phyloP scores from a whole-genome alignment of 2,329 filamentous ascomycete genomes.

The Botrytis elliptica region DNA sequence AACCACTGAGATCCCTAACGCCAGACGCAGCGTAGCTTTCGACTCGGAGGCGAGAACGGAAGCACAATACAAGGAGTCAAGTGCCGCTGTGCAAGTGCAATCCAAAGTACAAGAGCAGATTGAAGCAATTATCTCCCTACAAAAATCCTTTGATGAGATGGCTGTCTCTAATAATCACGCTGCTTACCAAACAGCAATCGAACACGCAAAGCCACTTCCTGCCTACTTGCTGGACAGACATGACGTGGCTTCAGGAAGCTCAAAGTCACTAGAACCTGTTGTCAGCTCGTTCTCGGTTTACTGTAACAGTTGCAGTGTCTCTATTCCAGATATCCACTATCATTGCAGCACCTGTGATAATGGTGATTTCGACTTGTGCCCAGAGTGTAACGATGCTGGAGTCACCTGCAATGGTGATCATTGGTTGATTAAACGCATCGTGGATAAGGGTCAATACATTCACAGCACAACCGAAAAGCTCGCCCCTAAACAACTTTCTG shows the following conservation, averaged over 20 bases:
- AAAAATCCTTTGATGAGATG: slow-evolving; percentile 34
- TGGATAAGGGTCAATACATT: slow-evolving; percentile 74
- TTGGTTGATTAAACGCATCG: slow-evolving; percentile 90
- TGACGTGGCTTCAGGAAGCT: neutral
- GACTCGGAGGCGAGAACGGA: neutral
- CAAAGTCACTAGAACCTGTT: slow-evolving; percentile 17
- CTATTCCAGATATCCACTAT: slow-evolving; percentile 80
- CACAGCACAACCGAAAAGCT: slow-evolving; percentile 85
- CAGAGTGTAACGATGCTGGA: slow-evolving; percentile 71
- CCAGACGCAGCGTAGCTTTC: neutral
- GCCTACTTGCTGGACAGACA: neutral
- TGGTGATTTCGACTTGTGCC: slow-evolving; percentile 93
- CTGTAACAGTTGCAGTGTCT: slow-evolving; percentile 84
- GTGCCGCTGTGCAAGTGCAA: neutral
- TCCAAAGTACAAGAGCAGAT: neutral
- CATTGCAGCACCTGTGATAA: slow-evolving; percentile 93
- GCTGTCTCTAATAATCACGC: neutral
- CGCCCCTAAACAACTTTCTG: slow-evolving; percentile 46
- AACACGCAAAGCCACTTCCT: neutral
- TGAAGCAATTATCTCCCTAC: slow-evolving; percentile 32
- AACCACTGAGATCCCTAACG: neutral
- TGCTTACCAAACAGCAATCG: slow-evolving; percentile 23
- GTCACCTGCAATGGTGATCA: slow-evolving; percentile 78
- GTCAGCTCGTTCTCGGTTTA: slow-evolving; percentile 71
- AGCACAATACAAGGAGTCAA: neutral